A percentile compares a stretch with the other conserved stretches of the same genome.
phyloP scores from a whole-genome alignment of 768 basidiomycete species.

The Pleurotus djamor region DNA sequence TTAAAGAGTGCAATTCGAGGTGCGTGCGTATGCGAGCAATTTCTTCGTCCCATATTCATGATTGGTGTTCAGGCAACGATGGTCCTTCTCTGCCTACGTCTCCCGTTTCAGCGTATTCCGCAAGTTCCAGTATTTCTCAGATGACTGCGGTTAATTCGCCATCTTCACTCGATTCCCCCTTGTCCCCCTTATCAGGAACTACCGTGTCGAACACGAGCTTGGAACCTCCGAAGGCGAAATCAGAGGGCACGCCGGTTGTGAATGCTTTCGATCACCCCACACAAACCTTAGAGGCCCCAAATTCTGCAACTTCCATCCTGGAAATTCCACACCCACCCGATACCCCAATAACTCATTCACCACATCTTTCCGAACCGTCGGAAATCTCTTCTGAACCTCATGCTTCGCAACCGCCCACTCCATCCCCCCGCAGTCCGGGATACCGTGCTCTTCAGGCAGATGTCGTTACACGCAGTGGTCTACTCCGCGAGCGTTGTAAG shows the following conservation, averaged over 20 bases:
- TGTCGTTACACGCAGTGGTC: too few relatives aligned
- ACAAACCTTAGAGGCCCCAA: background rate
- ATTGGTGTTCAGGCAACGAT: background rate
- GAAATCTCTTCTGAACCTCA: too few relatives aligned
- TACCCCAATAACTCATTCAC: too few relatives aligned
- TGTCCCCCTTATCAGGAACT: background rate
- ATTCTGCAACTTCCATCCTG: too few relatives aligned
- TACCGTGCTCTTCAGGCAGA: too few relatives aligned
- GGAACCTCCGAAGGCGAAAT: background rate
- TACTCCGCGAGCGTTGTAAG: too few relatives aligned
- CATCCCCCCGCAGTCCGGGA: too few relatives aligned
- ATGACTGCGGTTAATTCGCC: background rate
- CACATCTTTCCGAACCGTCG: too few relatives aligned
- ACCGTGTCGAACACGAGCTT: background rate
- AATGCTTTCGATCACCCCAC: background rate
- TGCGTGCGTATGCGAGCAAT: background rate
- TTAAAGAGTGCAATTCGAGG: background rate
- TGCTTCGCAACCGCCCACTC: too few relatives aligned
- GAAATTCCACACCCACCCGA: too few relatives aligned
- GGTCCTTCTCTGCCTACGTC: background rate
- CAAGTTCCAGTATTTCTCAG: background rate
- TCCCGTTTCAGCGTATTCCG: background rate
- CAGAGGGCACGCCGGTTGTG: background rate
- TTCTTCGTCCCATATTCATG: background rate
- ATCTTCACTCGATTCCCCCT: background rate